Base-by-base conservation (phyloP, 78 protist genomes). In the Cavenderia fasciculata region DNA sequence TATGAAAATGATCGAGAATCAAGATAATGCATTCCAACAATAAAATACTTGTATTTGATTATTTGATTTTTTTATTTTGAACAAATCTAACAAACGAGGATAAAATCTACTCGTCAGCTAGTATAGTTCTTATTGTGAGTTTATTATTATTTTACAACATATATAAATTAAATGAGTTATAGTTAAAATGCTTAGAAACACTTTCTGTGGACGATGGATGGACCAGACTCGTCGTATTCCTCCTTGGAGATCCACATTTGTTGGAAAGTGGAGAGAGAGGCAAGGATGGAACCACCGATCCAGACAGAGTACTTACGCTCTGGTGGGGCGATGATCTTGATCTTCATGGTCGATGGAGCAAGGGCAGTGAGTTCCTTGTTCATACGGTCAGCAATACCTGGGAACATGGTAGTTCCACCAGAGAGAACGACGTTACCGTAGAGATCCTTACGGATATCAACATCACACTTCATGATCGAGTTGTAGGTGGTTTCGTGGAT, bases 341-440 rank as follows among this genome's bases (percentile, higher is more conserved):
- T 65, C 95, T 94, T 93, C 95, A 91, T 92, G 54, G 94, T 51
- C 57, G 94, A 44, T 59, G 99, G 97, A 0, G 98, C 99, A 11
- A 95, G 90, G 36, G 86, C 87, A 34, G 94, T 76, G n/a, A 57
- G 61, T 23, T 56, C 85, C 71, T 92, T 94, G 36, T 71, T 75
- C 97, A 97, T 79, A 59, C 98, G 94, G 61, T 85, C 95, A 21
- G 92, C 97, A 27, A 97, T 61, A 41, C 98, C 97, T 21, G 88
- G 44, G 87, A 77, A 96, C 97, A 97, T 93, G 74, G 99, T 95
- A 46, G 95, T 93, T 36, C 98, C 99, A 29, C 99, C 99, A 0
- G 97, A 93, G 31, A 97, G 86, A 57, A 98, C 95, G 74, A 97
- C 65, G 94, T 97, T 95, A 82, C 74, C 92, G 92, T 86, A 98